phyloP scores from a whole-genome alignment of 2,329 filamentous ascomycete species.

The Rhinocladiella similis region DNA sequence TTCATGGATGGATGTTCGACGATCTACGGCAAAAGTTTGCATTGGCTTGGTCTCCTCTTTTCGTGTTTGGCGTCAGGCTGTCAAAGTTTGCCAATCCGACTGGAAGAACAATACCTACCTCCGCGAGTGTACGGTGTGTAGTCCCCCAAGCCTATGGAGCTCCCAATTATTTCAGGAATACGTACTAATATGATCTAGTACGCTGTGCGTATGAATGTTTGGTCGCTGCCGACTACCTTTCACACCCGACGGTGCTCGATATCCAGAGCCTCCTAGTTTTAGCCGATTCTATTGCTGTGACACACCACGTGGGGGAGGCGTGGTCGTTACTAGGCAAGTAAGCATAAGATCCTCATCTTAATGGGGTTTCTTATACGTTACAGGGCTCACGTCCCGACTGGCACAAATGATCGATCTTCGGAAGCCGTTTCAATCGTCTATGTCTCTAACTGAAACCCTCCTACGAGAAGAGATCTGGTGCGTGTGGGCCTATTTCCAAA shows the following conservation, averaged over 20 bases:
- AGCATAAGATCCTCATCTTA: conserved; percentile 30
- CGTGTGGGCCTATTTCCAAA: conserved; percentile 55
- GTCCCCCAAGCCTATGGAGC: not conserved
- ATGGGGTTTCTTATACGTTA: conserved; percentile 18
- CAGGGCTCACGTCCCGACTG: conserved; percentile 34
- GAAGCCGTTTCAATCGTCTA: not conserved
- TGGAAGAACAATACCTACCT: conserved; percentile 60
- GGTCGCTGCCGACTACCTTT: conserved; percentile 62
- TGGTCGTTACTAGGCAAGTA: conserved; percentile 56
- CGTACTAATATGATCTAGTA: conserved; percentile 41
- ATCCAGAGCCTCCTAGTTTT: conserved; percentile 63
- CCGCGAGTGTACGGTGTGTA: conserved; percentile 60
- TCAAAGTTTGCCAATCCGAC: conserved; percentile 57
- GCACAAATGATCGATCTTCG: conserved; percentile 38
- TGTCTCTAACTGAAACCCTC: conserved; percentile 43
- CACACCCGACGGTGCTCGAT: conserved; percentile 59
- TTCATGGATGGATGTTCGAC: conserved; percentile 40
- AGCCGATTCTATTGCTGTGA: conserved; percentile 60
- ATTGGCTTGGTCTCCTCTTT: conserved; percentile 61
- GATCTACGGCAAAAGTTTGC: conserved; percentile 59
- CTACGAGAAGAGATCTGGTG: conserved; percentile 59
- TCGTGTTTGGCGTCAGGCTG: conserved; percentile 61
- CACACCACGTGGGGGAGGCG: conserved; percentile 63
- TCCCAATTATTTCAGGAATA: conserved; percentile 35
- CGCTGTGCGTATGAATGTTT: conserved; percentile 66